phyloP scores from a whole-genome alignment of 1,284 basidiomycete genomes.

The Phlebopus sp. region DNA sequence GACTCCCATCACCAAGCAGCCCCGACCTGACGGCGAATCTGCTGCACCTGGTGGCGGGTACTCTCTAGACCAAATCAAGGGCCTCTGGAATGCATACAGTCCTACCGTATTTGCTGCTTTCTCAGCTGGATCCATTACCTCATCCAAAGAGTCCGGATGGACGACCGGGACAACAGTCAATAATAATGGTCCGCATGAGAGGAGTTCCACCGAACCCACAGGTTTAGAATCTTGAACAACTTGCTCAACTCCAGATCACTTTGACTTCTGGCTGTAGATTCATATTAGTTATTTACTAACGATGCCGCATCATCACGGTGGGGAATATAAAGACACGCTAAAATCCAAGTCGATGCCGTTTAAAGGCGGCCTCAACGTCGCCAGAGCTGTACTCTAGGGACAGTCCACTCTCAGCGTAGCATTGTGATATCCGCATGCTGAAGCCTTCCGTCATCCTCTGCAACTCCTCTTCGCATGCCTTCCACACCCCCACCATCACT shows the following conservation, averaged over 20 bases:
- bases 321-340: slow-evolving; percentile 32
- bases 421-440: slow-evolving; percentile 65
- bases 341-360: slow-evolving; percentile 53
- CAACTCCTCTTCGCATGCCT: slow-evolving; percentile 81
- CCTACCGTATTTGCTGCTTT: slow-evolving; percentile 32
- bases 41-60: slow-evolving; percentile 3
- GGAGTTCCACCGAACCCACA: neutral
- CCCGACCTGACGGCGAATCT: slow-evolving; percentile 15
- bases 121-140: slow-evolving; percentile 5
- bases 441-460: slow-evolving; percentile 71
- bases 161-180: slow-evolving; percentile 10
- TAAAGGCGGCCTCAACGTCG: slow-evolving; percentile 79
- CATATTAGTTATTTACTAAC: no score
- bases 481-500: slow-evolving; percentile 84
- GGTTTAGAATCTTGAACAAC: neutral
- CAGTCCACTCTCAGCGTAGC: slow-evolving; percentile 72
- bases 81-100: slow-evolving; percentile 38
- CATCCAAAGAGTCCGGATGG: slow-evolving; percentile 13
- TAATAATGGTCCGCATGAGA: slow-evolving; percentile 1
- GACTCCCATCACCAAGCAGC: slow-evolving; percentile 28
- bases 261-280: no score
- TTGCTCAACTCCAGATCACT: neutral
- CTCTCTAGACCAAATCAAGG: slow-evolving; percentile 32
- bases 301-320: neutral
- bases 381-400: slow-evolving; percentile 70